phyloP scores from a whole-genome alignment of 345 rosid species.

The Eucalyptus pumila region DNA sequence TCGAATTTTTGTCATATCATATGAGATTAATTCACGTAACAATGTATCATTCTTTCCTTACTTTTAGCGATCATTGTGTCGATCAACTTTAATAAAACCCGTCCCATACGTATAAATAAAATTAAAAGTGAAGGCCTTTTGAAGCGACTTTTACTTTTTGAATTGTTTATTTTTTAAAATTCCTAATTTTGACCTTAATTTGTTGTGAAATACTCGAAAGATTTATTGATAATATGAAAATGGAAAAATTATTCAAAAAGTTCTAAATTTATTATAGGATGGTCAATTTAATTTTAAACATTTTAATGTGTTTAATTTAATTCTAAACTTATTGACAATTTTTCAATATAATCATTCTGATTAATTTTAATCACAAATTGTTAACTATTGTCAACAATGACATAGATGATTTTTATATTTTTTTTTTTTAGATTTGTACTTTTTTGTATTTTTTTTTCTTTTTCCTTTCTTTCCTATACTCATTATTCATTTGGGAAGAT shows the following conservation, averaged over 20 bases:
- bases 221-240: not conserved
- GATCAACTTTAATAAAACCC: not conserved
- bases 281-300: too few species aligned
- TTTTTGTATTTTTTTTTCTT: too few species aligned
- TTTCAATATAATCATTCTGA: rapidly evolving
- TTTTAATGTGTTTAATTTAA: too few species aligned
- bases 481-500: too few species aligned
- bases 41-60: too few species aligned
- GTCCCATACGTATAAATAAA: not conserved
- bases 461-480: too few species aligned
- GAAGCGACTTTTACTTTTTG: not conserved
- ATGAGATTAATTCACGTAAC: too few species aligned
- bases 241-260: too few species aligned
- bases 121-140: not conserved
- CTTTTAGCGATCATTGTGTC: not conserved
- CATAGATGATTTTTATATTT: too few species aligned
- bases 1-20: not conserved
- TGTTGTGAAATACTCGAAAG: not conserved
- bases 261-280: too few species aligned
- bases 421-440: too few species aligned
- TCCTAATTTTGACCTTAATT: not conserved
- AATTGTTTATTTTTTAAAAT: not conserved
- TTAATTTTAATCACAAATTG: too few species aligned
- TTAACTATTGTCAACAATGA: rapidly evolving
- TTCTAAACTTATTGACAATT: rapidly evolving